A percentile compares a stretch with the other conserved stretches of the same genome.
These are phyloP conservation scores for Claviceps monticola DNA, from an alignment of 2,329 filamentous ascomycete genomes.

Conservation along the genomic window DNA sequence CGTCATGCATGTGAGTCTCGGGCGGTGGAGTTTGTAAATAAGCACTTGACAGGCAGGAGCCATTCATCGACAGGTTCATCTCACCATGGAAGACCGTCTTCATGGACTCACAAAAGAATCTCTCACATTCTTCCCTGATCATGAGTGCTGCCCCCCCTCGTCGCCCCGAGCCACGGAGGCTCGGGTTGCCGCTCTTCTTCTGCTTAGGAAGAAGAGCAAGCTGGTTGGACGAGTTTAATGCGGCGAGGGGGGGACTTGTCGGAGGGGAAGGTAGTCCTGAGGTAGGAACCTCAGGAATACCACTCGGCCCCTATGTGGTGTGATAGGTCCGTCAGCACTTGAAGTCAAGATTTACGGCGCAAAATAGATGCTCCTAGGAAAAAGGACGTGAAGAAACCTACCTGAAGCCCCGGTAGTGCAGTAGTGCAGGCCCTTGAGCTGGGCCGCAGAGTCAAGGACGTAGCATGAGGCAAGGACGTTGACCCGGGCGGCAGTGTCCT, in stretches of 20 bases:
- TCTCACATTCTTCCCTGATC: conserved; percentile 99
- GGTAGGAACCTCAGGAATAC: conserved; percentile 85
- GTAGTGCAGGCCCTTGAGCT: conserved; percentile 79
- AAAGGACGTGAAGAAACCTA: conserved; percentile 22
- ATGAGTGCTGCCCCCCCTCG: conserved; percentile 88
- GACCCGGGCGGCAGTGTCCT: conserved; percentile 47
- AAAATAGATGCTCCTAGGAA: background rate
- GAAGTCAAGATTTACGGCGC: background rate
- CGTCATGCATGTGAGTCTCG: conserved; percentile 28
- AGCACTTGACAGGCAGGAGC: conserved; percentile 79
- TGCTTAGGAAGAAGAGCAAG: conserved; percentile 49
- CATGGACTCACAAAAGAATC: conserved; percentile 97
- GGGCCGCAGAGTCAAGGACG: conserved; percentile 58
- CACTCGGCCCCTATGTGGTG: conserved; percentile 57
- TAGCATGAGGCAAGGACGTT: conserved; percentile 89
- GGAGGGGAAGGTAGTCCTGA: conserved; percentile 75
- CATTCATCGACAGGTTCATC: conserved; percentile 62
- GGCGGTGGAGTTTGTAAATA: conserved; percentile 40
- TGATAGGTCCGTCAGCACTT: conserved; percentile 8
- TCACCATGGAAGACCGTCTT: conserved; percentile 91
- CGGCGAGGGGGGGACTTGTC: conserved; percentile 79
- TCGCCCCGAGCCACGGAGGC: conserved; percentile 30
- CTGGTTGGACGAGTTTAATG: conserved; percentile 54
- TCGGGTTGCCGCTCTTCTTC: conserved; percentile 29
- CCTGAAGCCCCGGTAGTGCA: conserved; percentile 82